Percentiles rank a stretch among this genome's conserved stretches.
Evolutionary conservation across 805 yeast species (phyloP).

Genomic region (Candida railenensis): DNA sequence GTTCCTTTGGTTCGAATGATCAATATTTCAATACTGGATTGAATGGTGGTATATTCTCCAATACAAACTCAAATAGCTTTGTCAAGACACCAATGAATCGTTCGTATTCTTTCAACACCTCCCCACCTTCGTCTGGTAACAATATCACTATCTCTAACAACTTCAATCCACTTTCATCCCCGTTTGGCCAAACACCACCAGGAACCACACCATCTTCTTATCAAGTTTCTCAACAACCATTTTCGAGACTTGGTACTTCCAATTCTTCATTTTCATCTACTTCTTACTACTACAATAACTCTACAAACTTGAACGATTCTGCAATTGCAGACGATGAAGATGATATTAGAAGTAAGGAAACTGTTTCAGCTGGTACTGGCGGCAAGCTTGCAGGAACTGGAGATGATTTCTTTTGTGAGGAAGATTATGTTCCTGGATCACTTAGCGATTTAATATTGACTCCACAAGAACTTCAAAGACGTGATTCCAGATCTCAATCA

Average conservation of each 20-base stretch:
- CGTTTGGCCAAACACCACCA: constrained; percentile 1
- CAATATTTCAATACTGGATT: not conserved
- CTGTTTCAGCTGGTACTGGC: constrained; percentile 9
- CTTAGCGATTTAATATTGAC: constrained; percentile 73
- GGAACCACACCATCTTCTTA: constrained; percentile 1
- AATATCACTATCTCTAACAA: not conserved
- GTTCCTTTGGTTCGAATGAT: not conserved
- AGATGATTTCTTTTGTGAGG: constrained; percentile 45
- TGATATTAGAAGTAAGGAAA: constrained; percentile 18
- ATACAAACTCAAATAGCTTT: not conserved
- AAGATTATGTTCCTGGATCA: constrained; percentile 81
- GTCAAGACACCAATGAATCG: constrained; percentile 1
- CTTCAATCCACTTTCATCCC: constrained; percentile 1
- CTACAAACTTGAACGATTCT: constrained; percentile 10
- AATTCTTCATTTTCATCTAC: constrained; percentile 1
- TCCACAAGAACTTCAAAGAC: constrained; percentile 68
- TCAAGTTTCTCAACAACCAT: not conserved
- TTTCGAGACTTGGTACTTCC: not conserved
- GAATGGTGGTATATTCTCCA: not conserved
- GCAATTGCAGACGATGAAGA: constrained; percentile 38
- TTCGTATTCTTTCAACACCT: not conserved
- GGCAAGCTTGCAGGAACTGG: not conserved
- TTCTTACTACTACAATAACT: not conserved
- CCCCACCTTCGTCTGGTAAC: not conserved
- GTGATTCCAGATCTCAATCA: constrained; percentile 62